These are phyloP conservation scores for Coniferiporia weirii DNA, from an alignment of 1,284 basidiomycete genomes.

Conservation along the genomic window DNA sequence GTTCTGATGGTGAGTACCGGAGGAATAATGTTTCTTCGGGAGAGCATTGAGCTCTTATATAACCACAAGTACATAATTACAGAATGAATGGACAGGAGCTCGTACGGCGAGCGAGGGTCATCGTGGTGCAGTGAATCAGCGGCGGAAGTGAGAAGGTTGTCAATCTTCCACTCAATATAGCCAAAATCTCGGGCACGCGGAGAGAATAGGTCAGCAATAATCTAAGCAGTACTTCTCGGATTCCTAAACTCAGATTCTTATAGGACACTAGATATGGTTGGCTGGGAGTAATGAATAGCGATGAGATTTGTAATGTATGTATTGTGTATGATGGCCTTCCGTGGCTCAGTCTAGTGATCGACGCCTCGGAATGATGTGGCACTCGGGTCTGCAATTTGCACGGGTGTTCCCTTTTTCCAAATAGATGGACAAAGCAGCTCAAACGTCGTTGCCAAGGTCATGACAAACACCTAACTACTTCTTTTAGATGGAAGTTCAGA, in stretches of 20 bases:
- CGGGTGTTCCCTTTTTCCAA: no score
- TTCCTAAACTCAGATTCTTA: not conserved
- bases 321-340: no score
- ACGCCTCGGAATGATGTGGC: no score
- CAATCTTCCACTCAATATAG: not conserved
- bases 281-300: no score
- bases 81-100: not conserved
- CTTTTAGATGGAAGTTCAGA: no score
- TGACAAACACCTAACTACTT: no score
- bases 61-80: not conserved
- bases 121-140: not conserved
- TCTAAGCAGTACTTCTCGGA: not conserved
- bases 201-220: not conserved
- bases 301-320: no score
- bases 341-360: no score
- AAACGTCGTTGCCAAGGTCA: no score
- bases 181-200: not conserved
- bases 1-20: no score
- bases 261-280: not conserved
- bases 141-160: not conserved
- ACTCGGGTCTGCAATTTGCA: no score
- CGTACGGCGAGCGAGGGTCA: not conserved
- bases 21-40: not conserved
- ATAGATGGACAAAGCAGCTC: no score
- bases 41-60: not conserved